Evolutionary conservation across 345 rosid genomes (phyloP).

Genomic region (Aethionema arabicum): DNA sequence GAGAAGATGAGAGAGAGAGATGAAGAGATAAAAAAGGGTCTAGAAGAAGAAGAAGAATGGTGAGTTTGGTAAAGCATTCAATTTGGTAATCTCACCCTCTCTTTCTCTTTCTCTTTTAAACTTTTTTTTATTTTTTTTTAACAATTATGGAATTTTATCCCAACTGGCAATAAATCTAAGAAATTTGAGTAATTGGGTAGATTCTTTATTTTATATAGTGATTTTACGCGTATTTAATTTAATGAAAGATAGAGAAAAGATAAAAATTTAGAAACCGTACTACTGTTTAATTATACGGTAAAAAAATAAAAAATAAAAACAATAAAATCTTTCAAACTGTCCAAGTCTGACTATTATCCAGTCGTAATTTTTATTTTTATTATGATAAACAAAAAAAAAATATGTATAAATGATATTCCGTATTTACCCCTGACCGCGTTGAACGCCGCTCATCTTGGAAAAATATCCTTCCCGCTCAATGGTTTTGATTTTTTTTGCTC

Average conservation of each 20-base stretch:
- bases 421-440: constrained; percentile 27
- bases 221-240: constrained; percentile 13
- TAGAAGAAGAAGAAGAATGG: constrained; percentile 21
- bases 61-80: constrained; percentile 82
- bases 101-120: constrained; percentile 8
- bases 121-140: constrained; percentile 14
- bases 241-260: constrained; percentile 5
- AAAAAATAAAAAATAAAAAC: not conserved
- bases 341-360: constrained; percentile 4
- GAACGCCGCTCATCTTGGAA: constrained; percentile 34
- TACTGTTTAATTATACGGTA: not conserved
- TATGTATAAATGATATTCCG: not conserved
- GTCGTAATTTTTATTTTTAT: not conserved
- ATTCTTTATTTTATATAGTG: not conserved
- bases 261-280: not conserved
- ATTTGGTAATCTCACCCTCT: constrained; percentile 38
- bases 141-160: not conserved
- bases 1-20: constrained; percentile 26
- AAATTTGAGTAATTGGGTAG: not conserved
- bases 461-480: constrained; percentile 36
- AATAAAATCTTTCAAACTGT: constrained; percentile 12
- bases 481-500: constrained; percentile 21
- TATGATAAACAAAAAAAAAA: not conserved
- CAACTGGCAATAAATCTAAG: constrained; percentile 22
- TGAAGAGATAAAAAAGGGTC: constrained; percentile 26